Conservation (phyloP, 805 yeast genomes). For the Yarrowia divulgata region DNA sequence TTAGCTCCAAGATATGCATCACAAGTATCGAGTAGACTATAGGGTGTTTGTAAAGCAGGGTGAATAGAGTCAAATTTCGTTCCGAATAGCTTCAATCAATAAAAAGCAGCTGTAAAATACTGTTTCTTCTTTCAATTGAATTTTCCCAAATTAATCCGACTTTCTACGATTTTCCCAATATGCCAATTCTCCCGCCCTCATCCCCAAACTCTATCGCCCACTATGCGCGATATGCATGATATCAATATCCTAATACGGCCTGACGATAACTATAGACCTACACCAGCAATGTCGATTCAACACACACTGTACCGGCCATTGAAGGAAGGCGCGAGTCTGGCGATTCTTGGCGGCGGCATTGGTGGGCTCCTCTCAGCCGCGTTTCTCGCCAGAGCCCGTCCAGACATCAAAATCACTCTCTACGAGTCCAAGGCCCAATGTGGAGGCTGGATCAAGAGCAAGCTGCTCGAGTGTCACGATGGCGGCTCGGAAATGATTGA, state of each 20-base stretch:
- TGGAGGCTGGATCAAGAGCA: constrained; percentile 80
- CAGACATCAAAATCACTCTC: constrained; percentile 71
- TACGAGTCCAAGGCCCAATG: constrained; percentile 62
- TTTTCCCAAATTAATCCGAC: neutral
- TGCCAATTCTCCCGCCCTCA: neutral
- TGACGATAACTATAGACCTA: neutral
- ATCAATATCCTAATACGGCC: neutral
- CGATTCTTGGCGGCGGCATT: constrained; percentile 86
- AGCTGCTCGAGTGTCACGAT: constrained; percentile 47
- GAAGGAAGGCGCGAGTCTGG: constrained; percentile 46
- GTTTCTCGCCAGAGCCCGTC: constrained; percentile 67
- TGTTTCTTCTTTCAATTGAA: too few relatives aligned
- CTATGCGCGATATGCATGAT: constrained; percentile 33
- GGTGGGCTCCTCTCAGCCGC: constrained; percentile 71
- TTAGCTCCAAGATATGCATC: neutral
- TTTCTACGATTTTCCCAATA: neutral
- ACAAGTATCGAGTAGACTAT: too few relatives aligned
- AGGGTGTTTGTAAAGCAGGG: too few relatives aligned
- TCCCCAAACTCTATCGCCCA: constrained; percentile 4
- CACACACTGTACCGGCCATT: constrained; percentile 31
- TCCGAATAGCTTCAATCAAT: neutral
- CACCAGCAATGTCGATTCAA: constrained; percentile 25
- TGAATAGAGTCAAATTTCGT: too few relatives aligned
- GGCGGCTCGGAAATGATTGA: constrained; percentile 59
- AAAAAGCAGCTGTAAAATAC: neutral